Evolutionary conservation across 108 stramenopile species (phyloP), one percentile per base, ranked within the genome.

Genomic region (Discostella stelligeroides): DNA sequence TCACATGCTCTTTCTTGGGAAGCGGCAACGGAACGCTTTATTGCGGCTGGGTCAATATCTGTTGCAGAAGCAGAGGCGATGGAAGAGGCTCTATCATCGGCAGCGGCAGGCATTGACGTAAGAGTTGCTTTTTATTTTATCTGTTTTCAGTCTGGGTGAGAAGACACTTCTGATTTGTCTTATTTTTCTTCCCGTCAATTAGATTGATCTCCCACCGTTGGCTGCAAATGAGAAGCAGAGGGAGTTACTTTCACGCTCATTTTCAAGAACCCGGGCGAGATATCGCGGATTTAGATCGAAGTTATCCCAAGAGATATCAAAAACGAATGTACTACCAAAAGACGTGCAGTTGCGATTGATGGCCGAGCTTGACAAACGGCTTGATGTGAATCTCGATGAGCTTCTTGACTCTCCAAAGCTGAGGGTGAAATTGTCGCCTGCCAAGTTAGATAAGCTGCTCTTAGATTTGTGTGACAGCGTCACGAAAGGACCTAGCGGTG

Each of bases 341-440:
- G 75, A 79, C 18, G 41, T 90, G 11, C 85, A 87, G 53, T 70
- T 86, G 13, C 76, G 86, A 23, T 41, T 94, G 18, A 69, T 85
- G 7, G 60, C 63, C 24, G 93, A 94, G 49, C 84, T 94, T 1
- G 85, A 89, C 62, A 91, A 88, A 66, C 76, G 86, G 13, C 75
- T 94, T n/a, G 90, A 94, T 63, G 57, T 94, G 1, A 88, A 95
- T 72, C 75, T 95, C 59, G 91, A 92, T 29, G 73, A 74, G 46
- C 69, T 92, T 7, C 70, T 92, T 1, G 62, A 79, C 7, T 88
- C 89, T 27, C 91, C 91, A 21, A 92, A 91, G 53, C 64, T 95
- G 57, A 70, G 79, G 4, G 72, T 94, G 4, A 74, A 90, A 61
- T 69, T 94, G 21, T 94, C 93, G n/a, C 90, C 93, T n/a, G 93